These are phyloP conservation scores for Umbilicus rupestris DNA, from an alignment of 164 flowering plant species.

Conservation along the genomic window DNA sequence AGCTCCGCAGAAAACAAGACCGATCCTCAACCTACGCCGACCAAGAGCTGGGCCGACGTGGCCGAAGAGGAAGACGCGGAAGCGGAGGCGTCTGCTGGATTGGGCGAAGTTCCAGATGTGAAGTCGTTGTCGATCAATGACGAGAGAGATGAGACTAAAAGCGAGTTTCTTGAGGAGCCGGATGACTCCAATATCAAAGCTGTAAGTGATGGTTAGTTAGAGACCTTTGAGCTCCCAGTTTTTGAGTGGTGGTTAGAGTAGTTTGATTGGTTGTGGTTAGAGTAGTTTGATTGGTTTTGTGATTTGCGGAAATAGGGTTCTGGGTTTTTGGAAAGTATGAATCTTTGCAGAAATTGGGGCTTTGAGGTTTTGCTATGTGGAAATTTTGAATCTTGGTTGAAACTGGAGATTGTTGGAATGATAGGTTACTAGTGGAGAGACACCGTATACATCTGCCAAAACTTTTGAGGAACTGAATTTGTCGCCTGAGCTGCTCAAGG, in stretches of 20 bases:
- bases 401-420: neutral
- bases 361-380: neutral
- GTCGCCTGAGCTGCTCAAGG: conserved; percentile 60
- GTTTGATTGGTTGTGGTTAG: neutral
- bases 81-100: neutral
- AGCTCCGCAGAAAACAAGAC: neutral
- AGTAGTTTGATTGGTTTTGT: neutral
- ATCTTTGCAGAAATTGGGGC: neutral
- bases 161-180: conserved; percentile 42
- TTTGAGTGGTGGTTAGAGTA: no score
- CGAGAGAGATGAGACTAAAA: neutral
- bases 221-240: neutral
- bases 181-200: neutral
- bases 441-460: conserved; percentile 63
- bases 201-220: neutral
- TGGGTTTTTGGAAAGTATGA: neutral
- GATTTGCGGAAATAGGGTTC: neutral
- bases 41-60: neutral
- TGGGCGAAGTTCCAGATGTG: conserved; percentile 7
- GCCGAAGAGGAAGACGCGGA: neutral
- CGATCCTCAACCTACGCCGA: neutral
- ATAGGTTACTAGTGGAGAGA: conserved; percentile 70
- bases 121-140: conserved; percentile 15
- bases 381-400: neutral
- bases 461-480: conserved; percentile 77